Percentiles rank a stretch among this genome's conserved stretches.
phyloP scores from a whole-genome alignment of 2,329 filamentous ascomycete genomes.

The Arthroderma uncinatum region DNA sequence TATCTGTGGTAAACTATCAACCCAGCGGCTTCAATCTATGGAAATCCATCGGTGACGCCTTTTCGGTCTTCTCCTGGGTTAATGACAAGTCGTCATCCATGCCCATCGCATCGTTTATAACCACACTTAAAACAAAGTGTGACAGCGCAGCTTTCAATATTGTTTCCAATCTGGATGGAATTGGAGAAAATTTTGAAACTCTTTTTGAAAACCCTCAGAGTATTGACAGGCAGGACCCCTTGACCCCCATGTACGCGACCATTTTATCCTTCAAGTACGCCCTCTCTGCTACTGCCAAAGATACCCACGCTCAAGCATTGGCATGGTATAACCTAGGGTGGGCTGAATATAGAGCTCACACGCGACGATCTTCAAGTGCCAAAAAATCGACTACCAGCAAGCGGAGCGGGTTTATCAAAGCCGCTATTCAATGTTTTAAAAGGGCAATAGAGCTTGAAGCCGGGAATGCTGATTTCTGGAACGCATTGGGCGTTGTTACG shows the following conservation, averaged over 20 bases:
- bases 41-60: constrained; percentile 85
- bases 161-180: constrained; percentile 58
- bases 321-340: constrained; percentile 95
- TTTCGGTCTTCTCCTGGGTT: constrained; percentile 68
- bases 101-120: constrained; percentile 45
- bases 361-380: constrained; percentile 29
- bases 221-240: constrained; percentile 29
- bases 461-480: constrained; percentile 94
- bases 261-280: constrained; percentile 83
- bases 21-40: constrained; percentile 81
- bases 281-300: constrained; percentile 58
- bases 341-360: constrained; percentile 75
- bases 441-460: constrained; percentile 89
- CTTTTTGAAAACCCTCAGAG: constrained; percentile 25
- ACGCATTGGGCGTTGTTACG: constrained; percentile 82
- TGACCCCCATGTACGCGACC: constrained; percentile 53
- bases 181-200: constrained; percentile 36
- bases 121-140: constrained; percentile 47
- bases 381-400: constrained; percentile 39
- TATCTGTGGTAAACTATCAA: constrained; percentile 48
- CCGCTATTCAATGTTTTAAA: constrained; percentile 85
- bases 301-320: constrained; percentile 82
- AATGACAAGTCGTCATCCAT: constrained; percentile 56
- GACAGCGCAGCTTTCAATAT: constrained; percentile 46
- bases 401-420: constrained; percentile 57